Evolutionary conservation across 192 early-diverging fungal genomes (phyloP), one percentile per base, ranked within the genome.

Genomic region (Coemansia sp.): DNA sequence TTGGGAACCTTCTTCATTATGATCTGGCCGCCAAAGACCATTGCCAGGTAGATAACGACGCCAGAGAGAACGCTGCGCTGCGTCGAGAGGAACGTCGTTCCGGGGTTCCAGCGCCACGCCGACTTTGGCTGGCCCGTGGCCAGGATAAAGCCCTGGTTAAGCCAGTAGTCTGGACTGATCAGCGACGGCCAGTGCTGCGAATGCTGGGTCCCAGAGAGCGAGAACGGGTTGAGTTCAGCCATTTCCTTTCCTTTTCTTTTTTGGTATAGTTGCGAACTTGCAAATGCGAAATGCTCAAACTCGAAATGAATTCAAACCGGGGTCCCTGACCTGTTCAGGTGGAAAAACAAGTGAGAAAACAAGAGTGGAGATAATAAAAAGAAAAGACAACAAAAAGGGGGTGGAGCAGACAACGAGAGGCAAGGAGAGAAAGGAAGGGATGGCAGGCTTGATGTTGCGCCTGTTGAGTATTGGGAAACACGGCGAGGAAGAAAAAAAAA

Each of bases 11-110:
- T n/a, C n/a, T n/a, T 86, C 92, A 94, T 92, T 56, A 92, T 66
- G 64, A 78, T 68, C 56, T 89, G 90, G 2, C 89, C 90, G 62
- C 93, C 92, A 85, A 93, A 93, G 74, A 94, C 88, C 71, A 93
- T 84, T n/a, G 85, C 66, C 40, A 92, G 84, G 76, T 94, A 94
- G n/a, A 73, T n/a, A 6, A 80, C 77, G 2, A 85, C 75, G 72
- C 81, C 81, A 15, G 76, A 58, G 47, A 83, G 81, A 35, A 83
- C 81, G 22, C 45, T 62, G 61, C 75, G 81, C 57, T 83, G 81
- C 14, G 81, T 83, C 65, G 81, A 83, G 39, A 83, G 65, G 17
- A 66, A 46, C 15, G 81, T 83, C 32, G 65, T 67, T n/a, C 81
- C 81, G n/a, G 81, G 81, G 42, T 31, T 62, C 81, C 81, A 83